Evolutionary conservation across 2,329 filamentous ascomycete species (phyloP), one percentile per base, ranked within the genome.

Genomic region (Colletotrichum coccodes): DNA sequence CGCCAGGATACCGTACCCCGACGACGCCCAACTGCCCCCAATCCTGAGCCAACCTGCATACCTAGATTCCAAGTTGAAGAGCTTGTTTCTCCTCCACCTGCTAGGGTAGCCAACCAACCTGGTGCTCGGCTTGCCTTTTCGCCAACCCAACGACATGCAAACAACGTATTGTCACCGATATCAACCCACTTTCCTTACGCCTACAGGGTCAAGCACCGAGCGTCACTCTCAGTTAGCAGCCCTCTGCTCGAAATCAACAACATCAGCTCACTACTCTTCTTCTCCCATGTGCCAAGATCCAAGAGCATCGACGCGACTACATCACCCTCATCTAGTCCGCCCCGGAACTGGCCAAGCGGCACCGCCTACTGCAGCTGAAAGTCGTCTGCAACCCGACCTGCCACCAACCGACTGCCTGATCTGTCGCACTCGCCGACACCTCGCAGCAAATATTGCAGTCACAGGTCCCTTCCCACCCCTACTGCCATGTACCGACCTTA

Each of bases 381-480:
- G 60, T 23, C 28, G 44, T 59, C 53, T 44, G 38, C 52, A 44
- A 49, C 34, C 30, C 32, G 23, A 63, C 58, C 60, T 64, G 46
- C 40, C 36, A 50, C 36, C 38, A 64, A 52, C 21, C 46, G 28
- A 42, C 46, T 16, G 44, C 56, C 53, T 59, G 64, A 63, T 63
- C 38, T 50, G 68, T 70, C 68, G 59, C 53, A 67, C 67, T 36
- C 60, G 52, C 64, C 59, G 64, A 64, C 42, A 70, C 28, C 64
- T 65, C 38, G 68, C 68, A 70, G 59, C 40, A 70, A 69, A 56
- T 69, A 61, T 70, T 70, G 65, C 61, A 60, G 46, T 32, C 30
- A 23, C 49, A 34, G 9, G 9, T 52, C n/a, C 18, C 49, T 64
- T 52, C 28, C 50, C 52, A n/a, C 46, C 38, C 28, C 61, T 56